Base-by-base conservation (phyloP, 495 filamentous ascomycete species). In the Talaromyces thailandensis region DNA sequence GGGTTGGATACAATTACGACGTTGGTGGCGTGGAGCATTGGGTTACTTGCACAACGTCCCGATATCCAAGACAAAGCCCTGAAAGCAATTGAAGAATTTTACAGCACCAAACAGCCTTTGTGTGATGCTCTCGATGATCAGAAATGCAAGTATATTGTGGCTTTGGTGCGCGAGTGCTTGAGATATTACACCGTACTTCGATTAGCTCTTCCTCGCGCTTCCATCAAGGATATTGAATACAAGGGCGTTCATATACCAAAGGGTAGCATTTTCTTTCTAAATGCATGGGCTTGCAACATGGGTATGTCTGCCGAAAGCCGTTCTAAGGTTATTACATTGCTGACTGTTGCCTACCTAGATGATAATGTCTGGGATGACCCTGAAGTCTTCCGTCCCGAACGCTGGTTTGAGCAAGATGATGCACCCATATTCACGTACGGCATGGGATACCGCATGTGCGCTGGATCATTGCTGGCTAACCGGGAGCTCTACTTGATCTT, bases 231-330 rank as follows among this genome's bases (percentile, higher is more conserved):
- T 56, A 76, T 88, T 11, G 76, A 75, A 0, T 88, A 86, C 63
- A 65, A 85, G 12, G 83, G 78, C 4, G 71, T 75, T 32, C 56
- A 76, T 12, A 86, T 88, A 18, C 85, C 85, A 0, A 78, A 80
- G 32, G 81, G 82, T 21, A 86, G 81, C 6, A 82, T 84, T 0
- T 78, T 86, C 48, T 87, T 86, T 68, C 70, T 89, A 62, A 88
- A 89, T 67, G 80, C 82, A 0, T 87, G 84, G 84, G 83, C 82
- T 8, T 87, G 84, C 62, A 88, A 86, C 56, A 84, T 80, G 74
- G 84, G 82, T 79, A 68, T 66, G 70, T 70, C 28, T 26, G 32
- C 58, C 14, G 12, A 7, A 21, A 0, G 2, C 14, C 6, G 48
- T 23, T 48, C n/a, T 21, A 4, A 12, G 18, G 3, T 52, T 52